Percentiles rank a stretch among this genome's conserved stretches.
Evolutionary conservation across 352 stramenopile species (phyloP).

Genomic region (Phytopythium boreale): DNA sequence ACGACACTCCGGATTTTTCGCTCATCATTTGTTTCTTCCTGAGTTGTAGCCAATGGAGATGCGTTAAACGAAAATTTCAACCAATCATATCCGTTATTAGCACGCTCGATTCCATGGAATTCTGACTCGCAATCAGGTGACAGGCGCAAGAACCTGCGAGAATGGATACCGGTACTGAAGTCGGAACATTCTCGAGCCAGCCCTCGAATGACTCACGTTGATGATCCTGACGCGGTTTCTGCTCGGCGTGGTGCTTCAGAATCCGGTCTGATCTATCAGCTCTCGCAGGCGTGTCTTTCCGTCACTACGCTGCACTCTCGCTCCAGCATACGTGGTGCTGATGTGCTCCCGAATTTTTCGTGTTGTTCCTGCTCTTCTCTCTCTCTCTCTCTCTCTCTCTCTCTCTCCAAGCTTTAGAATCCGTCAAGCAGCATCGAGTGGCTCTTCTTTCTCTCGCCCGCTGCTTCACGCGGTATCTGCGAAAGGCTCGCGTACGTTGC

Average conservation of each 20-base stretch:
- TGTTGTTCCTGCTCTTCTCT: neutral
- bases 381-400: neutral
- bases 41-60: neutral
- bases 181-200: neutral
- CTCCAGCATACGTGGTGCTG: neutral
- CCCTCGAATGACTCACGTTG: too few species aligned
- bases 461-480: neutral
- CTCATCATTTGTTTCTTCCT: neutral
- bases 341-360: neutral
- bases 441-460: constrained; percentile 1
- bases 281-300: too few species aligned
- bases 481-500: constrained; percentile 1
- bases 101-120: neutral
- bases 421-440: neutral
- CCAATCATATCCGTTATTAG: neutral
- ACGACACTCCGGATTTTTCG: neutral
- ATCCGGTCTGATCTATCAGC: neutral
- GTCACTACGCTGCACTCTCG: too few species aligned
- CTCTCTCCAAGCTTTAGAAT: neutral
- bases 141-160: neutral
- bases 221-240: neutral
- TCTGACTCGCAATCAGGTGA: neutral
- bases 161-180: neutral
- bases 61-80: neutral
- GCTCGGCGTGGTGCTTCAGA: neutral